These are phyloP conservation scores for Coemansia reversa DNA, from an alignment of 192 early-diverging fungal genomes.

Conservation along the genomic window DNA sequence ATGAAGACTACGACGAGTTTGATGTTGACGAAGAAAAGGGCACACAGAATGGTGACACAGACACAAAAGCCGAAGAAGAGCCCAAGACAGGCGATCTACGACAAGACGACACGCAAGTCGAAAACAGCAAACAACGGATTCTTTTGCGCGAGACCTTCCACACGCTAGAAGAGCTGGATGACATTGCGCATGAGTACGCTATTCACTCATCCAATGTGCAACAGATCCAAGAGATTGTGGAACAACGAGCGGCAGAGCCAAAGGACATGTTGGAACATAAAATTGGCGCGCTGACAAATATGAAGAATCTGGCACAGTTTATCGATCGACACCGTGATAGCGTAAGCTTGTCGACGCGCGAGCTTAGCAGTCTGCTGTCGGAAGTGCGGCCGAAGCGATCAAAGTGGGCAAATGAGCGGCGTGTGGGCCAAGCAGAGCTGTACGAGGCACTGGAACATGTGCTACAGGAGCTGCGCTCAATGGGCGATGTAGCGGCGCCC, in stretches of 20 bases:
- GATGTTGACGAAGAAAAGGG: slow-evolving; percentile 12
- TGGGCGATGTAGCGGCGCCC: slow-evolving; percentile 77
- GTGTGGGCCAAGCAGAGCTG: slow-evolving; percentile 86
- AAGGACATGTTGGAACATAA: slow-evolving; percentile 51
- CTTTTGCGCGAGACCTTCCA: slow-evolving; percentile 26
- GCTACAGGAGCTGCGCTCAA: slow-evolving; percentile 75
- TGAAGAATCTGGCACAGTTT: slow-evolving; percentile 72
- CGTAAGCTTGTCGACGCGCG: slow-evolving; percentile 64
- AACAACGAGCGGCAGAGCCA: slow-evolving; percentile 38
- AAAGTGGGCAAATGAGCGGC: slow-evolving; percentile 88
- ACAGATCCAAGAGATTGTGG: slow-evolving; percentile 24
- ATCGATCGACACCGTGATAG: slow-evolving; percentile 71
- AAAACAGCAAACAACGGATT: background rate
- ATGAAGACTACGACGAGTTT: slow-evolving; percentile 53
- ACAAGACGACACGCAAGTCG: background rate
- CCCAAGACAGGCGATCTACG: background rate
- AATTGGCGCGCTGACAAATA: slow-evolving; percentile 44
- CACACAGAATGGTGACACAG: background rate
- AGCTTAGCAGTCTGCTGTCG: slow-evolving; percentile 71
- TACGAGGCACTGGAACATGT: slow-evolving; percentile 87
- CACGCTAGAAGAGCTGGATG: slow-evolving; percentile 49
- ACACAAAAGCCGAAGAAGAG: background rate
- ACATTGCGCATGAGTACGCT: slow-evolving; percentile 36
- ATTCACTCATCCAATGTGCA: slow-evolving; percentile 23
- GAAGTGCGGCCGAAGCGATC: slow-evolving; percentile 78